Evolutionary conservation across 2,329 filamentous ascomycete genomes (phyloP).

Genomic region (Aspergillus ibericus): DNA sequence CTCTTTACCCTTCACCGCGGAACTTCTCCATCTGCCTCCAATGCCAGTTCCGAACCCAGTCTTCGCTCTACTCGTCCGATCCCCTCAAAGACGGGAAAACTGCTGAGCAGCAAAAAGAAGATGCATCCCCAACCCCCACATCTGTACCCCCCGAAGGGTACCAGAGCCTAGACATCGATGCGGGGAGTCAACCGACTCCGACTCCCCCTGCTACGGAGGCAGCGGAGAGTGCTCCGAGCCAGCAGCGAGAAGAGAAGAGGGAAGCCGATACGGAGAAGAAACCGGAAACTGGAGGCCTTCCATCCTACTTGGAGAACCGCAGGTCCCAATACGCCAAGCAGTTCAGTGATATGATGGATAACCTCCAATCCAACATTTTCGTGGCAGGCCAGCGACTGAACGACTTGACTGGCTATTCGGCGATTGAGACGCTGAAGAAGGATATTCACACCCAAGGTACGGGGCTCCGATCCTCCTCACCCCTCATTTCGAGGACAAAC

Average conservation of each 20-base stretch:
- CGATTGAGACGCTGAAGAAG: conserved; percentile 80
- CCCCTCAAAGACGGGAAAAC: not conserved
- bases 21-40: conserved; percentile 43
- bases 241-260: conserved; percentile 11
- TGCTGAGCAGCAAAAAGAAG: conserved; percentile 16
- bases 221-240: conserved; percentile 14
- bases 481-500: not conserved
- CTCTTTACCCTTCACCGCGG: conserved; percentile 26
- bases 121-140: conserved; percentile 23
- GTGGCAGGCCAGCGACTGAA: conserved; percentile 86
- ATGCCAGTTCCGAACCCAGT: conserved; percentile 43
- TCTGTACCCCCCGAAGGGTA: conserved; percentile 18
- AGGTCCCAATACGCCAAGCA: conserved; percentile 60
- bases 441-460: conserved; percentile 69
- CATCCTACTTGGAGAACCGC: conserved; percentile 43
- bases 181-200: conserved; percentile 20
- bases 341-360: conserved; percentile 79
- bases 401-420: conserved; percentile 88
- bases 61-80: conserved; percentile 23
- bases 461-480: conserved; percentile 3
- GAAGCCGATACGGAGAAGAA: not conserved
- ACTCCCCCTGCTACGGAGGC: conserved; percentile 13
- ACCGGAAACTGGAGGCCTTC: conserved; percentile 26
- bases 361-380: conserved; percentile 79
- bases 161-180: conserved; percentile 19